A percentile compares a stretch with the other conserved stretches of the same genome.
Evolutionary conservation across 805 yeast species (phyloP).

Genomic region (Saturnispora gosingensis): DNA sequence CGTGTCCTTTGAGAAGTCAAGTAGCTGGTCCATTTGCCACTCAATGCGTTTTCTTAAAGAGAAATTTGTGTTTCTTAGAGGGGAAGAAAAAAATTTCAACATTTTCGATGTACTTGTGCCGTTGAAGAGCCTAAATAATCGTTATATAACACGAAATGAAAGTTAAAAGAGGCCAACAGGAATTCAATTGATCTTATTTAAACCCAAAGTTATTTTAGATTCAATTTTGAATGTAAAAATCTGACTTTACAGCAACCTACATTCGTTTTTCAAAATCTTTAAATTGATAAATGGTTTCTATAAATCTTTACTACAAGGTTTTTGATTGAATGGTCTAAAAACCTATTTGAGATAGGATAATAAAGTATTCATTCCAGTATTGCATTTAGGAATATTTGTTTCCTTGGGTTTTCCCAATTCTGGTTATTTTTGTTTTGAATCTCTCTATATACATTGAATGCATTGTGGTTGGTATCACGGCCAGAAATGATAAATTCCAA

Average conservation of each 20-base stretch:
- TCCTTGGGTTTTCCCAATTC: not conserved
- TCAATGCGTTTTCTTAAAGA: not conserved
- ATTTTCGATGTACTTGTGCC: not conserved
- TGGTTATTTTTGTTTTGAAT: not conserved
- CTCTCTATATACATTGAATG: not conserved
- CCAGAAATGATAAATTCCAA: too few species aligned
- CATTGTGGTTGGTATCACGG: too few species aligned
- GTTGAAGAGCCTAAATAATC: not conserved
- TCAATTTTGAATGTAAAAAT: not conserved
- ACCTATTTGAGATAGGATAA: too few species aligned
- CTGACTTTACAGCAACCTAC: not conserved
- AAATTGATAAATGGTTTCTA: not conserved
- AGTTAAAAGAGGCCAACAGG: not conserved
- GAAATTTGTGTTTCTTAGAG: not conserved
- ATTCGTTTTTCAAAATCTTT: not conserved
- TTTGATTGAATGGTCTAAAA: too few species aligned
- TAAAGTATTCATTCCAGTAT: too few species aligned
- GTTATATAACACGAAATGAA: not conserved
- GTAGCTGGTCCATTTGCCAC: conserved; percentile 64
- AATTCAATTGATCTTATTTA: not conserved
- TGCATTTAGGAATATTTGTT: not conserved
- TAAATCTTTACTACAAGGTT: not conserved
- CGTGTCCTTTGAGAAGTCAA: conserved; percentile 78
- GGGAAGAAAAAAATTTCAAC: not conserved
- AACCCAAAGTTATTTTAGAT: not conserved